These are phyloP conservation scores for Cryptococcus jaspeensis DNA, from an alignment of 1,284 basidiomycete genomes.

Conservation along the genomic window DNA sequence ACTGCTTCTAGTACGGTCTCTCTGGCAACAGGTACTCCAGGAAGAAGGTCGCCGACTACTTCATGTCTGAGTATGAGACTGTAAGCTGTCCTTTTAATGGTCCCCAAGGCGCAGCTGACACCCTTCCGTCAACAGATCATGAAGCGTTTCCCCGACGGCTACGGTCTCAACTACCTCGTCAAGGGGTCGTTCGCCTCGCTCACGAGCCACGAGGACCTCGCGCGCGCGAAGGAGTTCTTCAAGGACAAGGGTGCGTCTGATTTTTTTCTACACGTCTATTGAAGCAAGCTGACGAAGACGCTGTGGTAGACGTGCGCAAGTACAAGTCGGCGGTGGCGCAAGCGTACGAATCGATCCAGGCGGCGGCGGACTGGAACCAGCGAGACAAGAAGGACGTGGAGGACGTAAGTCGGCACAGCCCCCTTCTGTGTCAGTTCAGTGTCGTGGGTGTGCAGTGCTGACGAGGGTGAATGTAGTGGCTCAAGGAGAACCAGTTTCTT, in stretches of 20 bases:
- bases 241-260: slow-evolving; percentile 50
- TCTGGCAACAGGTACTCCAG: slow-evolving; percentile 41
- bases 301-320: slow-evolving; percentile 44
- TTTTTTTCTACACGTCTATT: background rate
- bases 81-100: slow-evolving; percentile 53
- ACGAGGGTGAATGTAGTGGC: slow-evolving; percentile 55
- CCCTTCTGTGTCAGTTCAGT: background rate
- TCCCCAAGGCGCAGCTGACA: background rate
- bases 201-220: slow-evolving; percentile 67
- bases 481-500: slow-evolving; percentile 55
- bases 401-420: slow-evolving; percentile 30
- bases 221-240: slow-evolving; percentile 69
- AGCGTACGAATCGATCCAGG: slow-evolving; percentile 57
- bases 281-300: background rate
- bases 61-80: slow-evolving; percentile 62
- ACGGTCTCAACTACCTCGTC: slow-evolving; percentile 53
- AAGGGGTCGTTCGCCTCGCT: slow-evolving; percentile 63
- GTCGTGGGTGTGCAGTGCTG: background rate
- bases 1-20: slow-evolving; percentile 52
- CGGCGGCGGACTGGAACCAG: slow-evolving; percentile 57
- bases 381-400: slow-evolving; percentile 56
- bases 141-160: slow-evolving; percentile 70
- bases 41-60: slow-evolving; percentile 51
- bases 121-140: slow-evolving; percentile 56
- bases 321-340: slow-evolving; percentile 56